Evolutionary conservation across 257 asterid genomes (phyloP).

Genomic region (Sherardia arvensis): DNA sequence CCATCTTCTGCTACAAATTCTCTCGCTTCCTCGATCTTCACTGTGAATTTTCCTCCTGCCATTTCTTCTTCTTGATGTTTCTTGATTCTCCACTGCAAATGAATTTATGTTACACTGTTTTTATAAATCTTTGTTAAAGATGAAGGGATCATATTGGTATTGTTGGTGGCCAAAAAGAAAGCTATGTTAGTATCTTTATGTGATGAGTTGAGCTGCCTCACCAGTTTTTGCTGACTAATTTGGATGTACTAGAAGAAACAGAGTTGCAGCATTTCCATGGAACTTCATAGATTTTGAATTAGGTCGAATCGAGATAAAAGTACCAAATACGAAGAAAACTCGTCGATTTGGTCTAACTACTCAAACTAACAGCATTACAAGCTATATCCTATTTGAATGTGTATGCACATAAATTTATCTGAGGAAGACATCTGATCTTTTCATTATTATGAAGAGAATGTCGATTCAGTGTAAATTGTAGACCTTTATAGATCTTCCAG

Average conservation of each 20-base stretch:
- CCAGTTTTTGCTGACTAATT: slow-evolving; percentile 5
- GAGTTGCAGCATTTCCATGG: too few relatives aligned
- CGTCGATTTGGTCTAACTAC: not conserved
- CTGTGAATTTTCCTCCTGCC: not conserved
- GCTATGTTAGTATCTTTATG: not conserved
- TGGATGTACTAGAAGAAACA: not conserved
- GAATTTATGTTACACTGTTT: not conserved
- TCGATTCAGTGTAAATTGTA: not conserved
- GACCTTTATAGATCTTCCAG: not conserved
- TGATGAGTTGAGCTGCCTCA: slow-evolving; percentile 5
- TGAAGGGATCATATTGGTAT: not conserved
- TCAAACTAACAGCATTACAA: not conserved
- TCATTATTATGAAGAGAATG: not conserved
- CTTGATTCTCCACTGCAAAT: not conserved
- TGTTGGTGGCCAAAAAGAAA: slow-evolving; percentile 14
- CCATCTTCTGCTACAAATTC: slow-evolving; percentile 32
- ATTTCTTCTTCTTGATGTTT: not conserved
- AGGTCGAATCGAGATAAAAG: too few relatives aligned
- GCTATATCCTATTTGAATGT: not conserved
- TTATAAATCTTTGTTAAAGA: not conserved
- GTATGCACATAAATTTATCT: too few relatives aligned
- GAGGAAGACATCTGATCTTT: not conserved
- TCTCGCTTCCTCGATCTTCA: slow-evolving; percentile 18
- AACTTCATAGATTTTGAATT: too few relatives aligned
- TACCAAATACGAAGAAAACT: not conserved